phyloP scores from a whole-genome alignment of 1,139 yeast genomes.

The Scheffersomyces parashehatae region DNA sequence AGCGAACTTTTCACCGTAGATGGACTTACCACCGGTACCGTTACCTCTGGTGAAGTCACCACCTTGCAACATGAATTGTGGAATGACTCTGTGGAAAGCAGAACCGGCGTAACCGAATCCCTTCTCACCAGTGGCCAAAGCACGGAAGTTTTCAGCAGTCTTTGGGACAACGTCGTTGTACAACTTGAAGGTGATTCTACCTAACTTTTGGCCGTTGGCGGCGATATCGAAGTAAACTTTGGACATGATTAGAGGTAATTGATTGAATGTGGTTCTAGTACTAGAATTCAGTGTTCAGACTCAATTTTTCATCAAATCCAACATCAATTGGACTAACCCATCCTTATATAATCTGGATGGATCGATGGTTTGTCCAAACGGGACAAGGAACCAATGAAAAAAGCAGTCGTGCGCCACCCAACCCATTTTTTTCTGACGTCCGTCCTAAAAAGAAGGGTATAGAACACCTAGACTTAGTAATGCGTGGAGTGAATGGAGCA shows the following conservation, averaged over 20 bases:
- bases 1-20: conserved; percentile 93
- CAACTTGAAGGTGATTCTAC: conserved; percentile 79
- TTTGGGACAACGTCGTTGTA: conserved; percentile 95
- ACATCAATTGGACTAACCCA: no score
- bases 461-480: not conserved
- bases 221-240: conserved; percentile 78
- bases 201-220: conserved; percentile 63
- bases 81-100: conserved; percentile 97
- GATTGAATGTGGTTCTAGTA: no score
- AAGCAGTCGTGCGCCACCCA: not conserved
- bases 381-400: no score
- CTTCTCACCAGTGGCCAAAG: conserved; percentile 94
- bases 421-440: not conserved
- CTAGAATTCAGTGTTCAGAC: no score
- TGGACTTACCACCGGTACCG: conserved; percentile 99
- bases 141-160: conserved; percentile 98
- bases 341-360: no score
- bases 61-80: conserved; percentile 98
- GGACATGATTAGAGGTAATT: conserved; percentile 34
- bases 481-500: not conserved
- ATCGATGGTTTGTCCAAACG: no score
- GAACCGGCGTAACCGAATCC: conserved; percentile 94
- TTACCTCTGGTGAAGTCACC: conserved; percentile 95
- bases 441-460: not conserved
- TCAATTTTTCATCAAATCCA: no score